Evolutionary conservation across 192 early-diverging fungal species (phyloP), one percentile per base, ranked within the genome.

Genomic region (Coemansia sp.): DNA sequence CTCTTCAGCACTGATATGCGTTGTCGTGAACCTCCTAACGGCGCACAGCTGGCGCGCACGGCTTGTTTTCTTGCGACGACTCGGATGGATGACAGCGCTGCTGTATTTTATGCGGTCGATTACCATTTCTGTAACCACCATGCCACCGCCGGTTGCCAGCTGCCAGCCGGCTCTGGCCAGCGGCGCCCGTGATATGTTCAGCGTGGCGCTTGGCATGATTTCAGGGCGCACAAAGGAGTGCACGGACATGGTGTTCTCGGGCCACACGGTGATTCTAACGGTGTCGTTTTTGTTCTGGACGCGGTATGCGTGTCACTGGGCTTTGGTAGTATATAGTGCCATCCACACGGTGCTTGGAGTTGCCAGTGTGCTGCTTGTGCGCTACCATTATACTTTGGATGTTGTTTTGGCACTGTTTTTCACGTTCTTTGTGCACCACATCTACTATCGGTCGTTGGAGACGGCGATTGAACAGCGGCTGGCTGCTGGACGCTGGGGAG

Each of bases 241-340:
- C 64, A 81, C 83, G 6, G 81, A 86, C 67, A 81, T 81, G 54
- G 75, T 86, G 34, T 86, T 80, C 44, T 84, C 83, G 21, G 84
- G 84, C 9, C 84, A 86, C 57, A 84, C 84, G 0, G 66, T 69
- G 2, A 53, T 84, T 9, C 67, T 86, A 25, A 53, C 69, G 13
- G 56, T 78, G 6, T 76, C 81, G 47, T 79, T 81, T 17, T 61
- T 86, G 48, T 52, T 79, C 17, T 84, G 83, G 80, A 62, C 69
- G 1, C 64, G 69, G 8, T 80, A 86, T 33, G 72, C 84, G 19
- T 64, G 78, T 4, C 64, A 83, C 24, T 66, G 69, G 60, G 53
- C 61, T 9, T 49, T 75, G 30, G 66, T 80, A 12, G 66, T 48
- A 8, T 83, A 73, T 54, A 46, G 76, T 24, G 52, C 63, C 4